These are phyloP conservation scores for Aspergillus hancockii DNA, from an alignment of 495 filamentous ascomycete genomes.

Conservation along the genomic window DNA sequence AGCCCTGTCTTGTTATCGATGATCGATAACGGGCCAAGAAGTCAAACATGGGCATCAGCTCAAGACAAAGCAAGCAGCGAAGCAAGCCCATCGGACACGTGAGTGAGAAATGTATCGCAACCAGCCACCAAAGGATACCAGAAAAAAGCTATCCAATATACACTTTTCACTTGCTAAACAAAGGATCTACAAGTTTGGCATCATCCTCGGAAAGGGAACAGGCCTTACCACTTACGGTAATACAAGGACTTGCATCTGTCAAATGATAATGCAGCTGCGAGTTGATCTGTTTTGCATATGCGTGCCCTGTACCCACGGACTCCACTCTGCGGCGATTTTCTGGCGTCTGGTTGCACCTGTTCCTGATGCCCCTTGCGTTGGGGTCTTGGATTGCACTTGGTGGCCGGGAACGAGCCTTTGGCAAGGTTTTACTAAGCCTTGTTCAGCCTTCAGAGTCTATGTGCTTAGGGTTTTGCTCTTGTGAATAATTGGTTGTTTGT, in stretches of 20 bases:
- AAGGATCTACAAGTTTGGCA: not conserved
- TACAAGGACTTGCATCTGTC: not conserved
- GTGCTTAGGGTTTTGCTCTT: not conserved
- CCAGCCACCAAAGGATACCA: not conserved
- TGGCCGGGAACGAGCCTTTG: not conserved
- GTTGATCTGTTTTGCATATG: not conserved
- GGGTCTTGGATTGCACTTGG: conserved; percentile 10
- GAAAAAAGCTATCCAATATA: not conserved
- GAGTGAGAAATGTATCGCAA: not conserved
- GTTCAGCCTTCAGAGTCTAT: not conserved
- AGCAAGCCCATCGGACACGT: not conserved
- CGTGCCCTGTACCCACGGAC: not conserved
- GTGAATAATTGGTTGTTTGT: not conserved
- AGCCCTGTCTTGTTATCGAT: not conserved
- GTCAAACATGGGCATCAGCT: not conserved
- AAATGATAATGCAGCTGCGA: not conserved
- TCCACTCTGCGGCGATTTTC: conserved; percentile 14
- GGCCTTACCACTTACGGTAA: not conserved
- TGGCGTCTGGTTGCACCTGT: conserved; percentile 14
- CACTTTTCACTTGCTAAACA: not conserved
- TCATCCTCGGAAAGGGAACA: not conserved
- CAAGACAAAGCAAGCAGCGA: not conserved
- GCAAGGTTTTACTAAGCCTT: not conserved
- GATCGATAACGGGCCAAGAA: not conserved
- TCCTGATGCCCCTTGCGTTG: conserved; percentile 29